These are phyloP conservation scores for Berkeleyomyces rouxiae DNA, from an alignment of 2,329 filamentous ascomycete species.

Conservation along the genomic window DNA sequence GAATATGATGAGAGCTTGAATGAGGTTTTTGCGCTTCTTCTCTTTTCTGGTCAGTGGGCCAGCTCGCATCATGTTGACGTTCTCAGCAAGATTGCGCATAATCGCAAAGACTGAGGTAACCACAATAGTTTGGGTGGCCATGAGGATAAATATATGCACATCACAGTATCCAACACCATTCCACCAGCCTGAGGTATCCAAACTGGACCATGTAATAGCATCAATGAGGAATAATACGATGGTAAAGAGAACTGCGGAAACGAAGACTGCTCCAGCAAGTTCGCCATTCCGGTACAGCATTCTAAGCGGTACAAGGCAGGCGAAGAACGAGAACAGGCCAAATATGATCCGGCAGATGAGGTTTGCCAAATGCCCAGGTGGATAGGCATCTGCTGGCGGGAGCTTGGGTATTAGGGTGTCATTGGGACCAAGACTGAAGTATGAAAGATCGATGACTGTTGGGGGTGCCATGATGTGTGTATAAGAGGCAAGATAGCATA, in stretches of 20 bases:
- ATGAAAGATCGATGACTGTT: slow-evolving; percentile 11
- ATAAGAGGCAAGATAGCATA: not conserved
- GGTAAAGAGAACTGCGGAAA: slow-evolving; percentile 27
- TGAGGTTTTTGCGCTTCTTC: slow-evolving; percentile 25
- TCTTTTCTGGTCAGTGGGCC: slow-evolving; percentile 26
- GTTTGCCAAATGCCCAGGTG: slow-evolving; percentile 23
- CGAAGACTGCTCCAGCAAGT: slow-evolving; percentile 34
- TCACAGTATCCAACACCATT: slow-evolving; percentile 38
- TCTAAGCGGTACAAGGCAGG: slow-evolving; percentile 34
- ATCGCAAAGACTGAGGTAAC: slow-evolving; percentile 36
- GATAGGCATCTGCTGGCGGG: slow-evolving; percentile 17
- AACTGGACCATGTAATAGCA: slow-evolving; percentile 35
- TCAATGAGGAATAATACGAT: slow-evolving; percentile 35
- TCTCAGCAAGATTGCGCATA: slow-evolving; percentile 35
- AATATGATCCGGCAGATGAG: slow-evolving; percentile 32
- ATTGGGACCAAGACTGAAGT: not conserved
- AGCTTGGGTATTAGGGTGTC: not conserved
- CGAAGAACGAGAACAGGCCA: slow-evolving; percentile 27
- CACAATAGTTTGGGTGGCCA: slow-evolving; percentile 31
- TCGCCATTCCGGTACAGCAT: slow-evolving; percentile 37
- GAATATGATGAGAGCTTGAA: slow-evolving; percentile 39
- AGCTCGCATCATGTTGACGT: slow-evolving; percentile 30
- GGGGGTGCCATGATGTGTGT: slow-evolving; percentile 11
- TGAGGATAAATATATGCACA: slow-evolving; percentile 29
- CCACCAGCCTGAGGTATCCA: slow-evolving; percentile 35